Evolutionary conservation across 371 early-diverging fungal species (phyloP), one percentile per base, ranked within the genome.

Genomic region (Mucor racemosus): DNA sequence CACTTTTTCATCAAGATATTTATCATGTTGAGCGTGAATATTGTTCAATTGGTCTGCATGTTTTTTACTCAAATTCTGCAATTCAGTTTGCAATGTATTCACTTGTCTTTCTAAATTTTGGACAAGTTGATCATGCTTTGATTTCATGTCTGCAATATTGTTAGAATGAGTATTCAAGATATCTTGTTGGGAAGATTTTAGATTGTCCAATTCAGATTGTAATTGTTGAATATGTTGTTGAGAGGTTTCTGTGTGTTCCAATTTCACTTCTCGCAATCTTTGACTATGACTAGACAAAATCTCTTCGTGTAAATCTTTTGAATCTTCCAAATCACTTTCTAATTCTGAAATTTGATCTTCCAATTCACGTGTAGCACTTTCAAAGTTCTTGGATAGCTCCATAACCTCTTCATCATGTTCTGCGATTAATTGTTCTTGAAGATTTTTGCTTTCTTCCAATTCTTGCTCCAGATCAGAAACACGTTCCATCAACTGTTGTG

Each of bases 291-390:
- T 59, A 4, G 31, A 26, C 31, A 59, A 19, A 15, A 59, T 59
- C 11, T 59, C 59, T 15, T 59, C 14, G 13, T 60, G 60, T 31
- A 60, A 34, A 14, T 42, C 60, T 15, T 33, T 60, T 6, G 48
- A 33, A 1, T 17, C 19, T 17, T 60, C 60, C 11, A 46, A 35
- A 46, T 60, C 46, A 46, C 46, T 60, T 34, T 60, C 46, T 13
- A 60, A 13, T 19, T 36, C 35, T 15, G 59, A 59, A 3, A 64
- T 64, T 19, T 64, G 46, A 1, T 56, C 46, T 46, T 73, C 71
- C n/a, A 73, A 66, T 39, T 76, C 71, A 15, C 60, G 55, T 1
- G 54, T 42, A 42, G 67, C 66, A 3, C 35, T 35, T 26, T 67
- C 71, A 11, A 71, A 41, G 5, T 60, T 26, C 17, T 62, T 59